These are phyloP conservation scores for Gossypium lobatum DNA, from an alignment of 441 rosid genomes.

Conservation along the genomic window DNA sequence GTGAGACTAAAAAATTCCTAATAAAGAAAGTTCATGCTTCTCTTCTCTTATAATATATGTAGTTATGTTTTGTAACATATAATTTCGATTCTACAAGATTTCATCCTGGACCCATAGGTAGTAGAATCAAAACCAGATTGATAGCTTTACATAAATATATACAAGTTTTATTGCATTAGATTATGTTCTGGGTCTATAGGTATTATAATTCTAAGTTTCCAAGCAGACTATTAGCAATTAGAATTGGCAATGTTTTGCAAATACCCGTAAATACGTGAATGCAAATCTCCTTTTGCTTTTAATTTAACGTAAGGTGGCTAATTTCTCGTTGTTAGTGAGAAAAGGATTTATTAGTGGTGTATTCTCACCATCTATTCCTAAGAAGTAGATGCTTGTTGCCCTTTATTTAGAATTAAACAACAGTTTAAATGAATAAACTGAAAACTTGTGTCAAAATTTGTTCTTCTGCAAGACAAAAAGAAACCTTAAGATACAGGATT, in stretches of 20 bases:
- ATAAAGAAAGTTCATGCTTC: background rate
- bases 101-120: background rate
- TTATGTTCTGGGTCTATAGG: background rate
- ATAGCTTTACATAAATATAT: background rate
- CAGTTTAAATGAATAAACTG: background rate
- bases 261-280: background rate
- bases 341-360: background rate
- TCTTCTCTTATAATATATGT: background rate
- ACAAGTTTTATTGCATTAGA: background rate
- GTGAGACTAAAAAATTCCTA: constrained; percentile 3
- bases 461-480: background rate
- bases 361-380: background rate
- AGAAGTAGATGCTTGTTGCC: background rate
- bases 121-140: background rate
- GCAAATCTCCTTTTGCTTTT: background rate
- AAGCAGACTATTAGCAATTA: background rate
- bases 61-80: background rate
- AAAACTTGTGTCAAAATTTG: background rate
- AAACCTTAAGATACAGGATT: background rate
- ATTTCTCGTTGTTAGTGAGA: background rate
- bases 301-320: background rate
- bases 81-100: background rate
- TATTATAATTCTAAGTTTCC: background rate
- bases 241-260: background rate
- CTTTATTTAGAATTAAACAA: background rate